Evolutionary conservation across 2,329 filamentous ascomycete genomes (phyloP), one percentile per base, ranked within the genome.

Genomic region (Tolypocladium ovalisporum): DNA sequence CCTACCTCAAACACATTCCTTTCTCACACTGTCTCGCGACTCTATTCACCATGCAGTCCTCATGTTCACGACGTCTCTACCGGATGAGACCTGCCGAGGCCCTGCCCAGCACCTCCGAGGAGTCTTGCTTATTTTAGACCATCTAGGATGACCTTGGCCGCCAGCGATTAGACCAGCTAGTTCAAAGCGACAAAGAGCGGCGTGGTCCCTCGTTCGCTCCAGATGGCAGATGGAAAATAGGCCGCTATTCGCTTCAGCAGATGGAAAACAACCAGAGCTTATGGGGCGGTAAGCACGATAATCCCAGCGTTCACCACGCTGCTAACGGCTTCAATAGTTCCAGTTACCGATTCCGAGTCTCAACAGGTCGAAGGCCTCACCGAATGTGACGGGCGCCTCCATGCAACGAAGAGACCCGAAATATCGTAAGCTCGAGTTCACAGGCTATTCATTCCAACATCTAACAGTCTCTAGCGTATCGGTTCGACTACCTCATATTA

Each of bases 101-200:
- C 4, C 15, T 42, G 39, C 39, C 10, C 8, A 34, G 32, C 32
- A 34, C 32, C 32, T 34, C 32, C 24, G 12, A 7, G 10, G 51
- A 29, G 17, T 22, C n/a, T 12, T 34, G 35, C 51, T 53, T 29
- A 55, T 13, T 4, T 1, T 13, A n/a, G 32, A 35, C 3, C 22
- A 32, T 40, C 4, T n/a, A 66, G 64, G 63, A 60, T 35, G 64
- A 66, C 24, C 59, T 66, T 12, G 60, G 64, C 10, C 62, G 64
- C 24, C 44, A 52, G 19, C 56, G 64, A 15, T 63, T 62, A 34
- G 63, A 65, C 12, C 60, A 65, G n/a, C 59, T 66, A 10, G 61
- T 62, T 4, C 49, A 65, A 2, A 64, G 63, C 51, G 42, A 49
- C 10, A 49, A 13, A 6, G 56, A 65, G 35, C 32, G 34, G 4